Percentiles rank a stretch among this genome's conserved stretches.
Conservation (phyloP, 2,329 filamentous ascomycete genomes). For the Cladophialophora immunda region DNA sequence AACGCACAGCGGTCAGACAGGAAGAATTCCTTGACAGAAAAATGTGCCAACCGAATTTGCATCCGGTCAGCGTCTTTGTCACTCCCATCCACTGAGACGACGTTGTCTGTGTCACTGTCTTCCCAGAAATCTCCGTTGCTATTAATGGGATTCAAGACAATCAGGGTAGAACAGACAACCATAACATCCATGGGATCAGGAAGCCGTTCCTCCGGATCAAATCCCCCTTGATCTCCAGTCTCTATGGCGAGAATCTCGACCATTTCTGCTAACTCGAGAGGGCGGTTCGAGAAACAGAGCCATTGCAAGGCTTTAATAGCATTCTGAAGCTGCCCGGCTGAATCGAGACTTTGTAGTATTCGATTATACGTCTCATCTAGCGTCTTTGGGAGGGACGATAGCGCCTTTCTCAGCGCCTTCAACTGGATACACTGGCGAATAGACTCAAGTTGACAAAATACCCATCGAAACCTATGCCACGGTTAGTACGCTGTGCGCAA, state of each 20-base stretch:
- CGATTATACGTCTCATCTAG: conserved; percentile 40
- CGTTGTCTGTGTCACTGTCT: background rate
- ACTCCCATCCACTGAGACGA: background rate
- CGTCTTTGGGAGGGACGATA: conserved; percentile 39
- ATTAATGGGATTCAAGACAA: conserved; percentile 22
- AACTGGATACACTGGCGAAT: conserved; percentile 38
- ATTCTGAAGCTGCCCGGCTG: conserved; percentile 18
- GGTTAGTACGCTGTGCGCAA: background rate
- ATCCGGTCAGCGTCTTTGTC: background rate
- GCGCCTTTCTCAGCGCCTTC: conserved; percentile 30
- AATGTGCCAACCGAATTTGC: conserved; percentile 39
- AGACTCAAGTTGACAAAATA: conserved; percentile 41
- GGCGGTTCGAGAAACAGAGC: conserved; percentile 26
- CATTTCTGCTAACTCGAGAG: conserved; percentile 23
- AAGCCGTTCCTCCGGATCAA: conserved; percentile 25
- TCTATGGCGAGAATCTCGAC: conserved; percentile 30
- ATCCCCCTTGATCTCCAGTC: conserved; percentile 22
- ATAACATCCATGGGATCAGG: conserved; percentile 34
- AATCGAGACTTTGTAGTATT: conserved; percentile 21
- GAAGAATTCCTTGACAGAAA: conserved; percentile 43
- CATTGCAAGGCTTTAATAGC: conserved; percentile 25
- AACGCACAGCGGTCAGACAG: conserved; percentile 15
- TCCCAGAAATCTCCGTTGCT: background rate
- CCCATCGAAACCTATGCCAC: conserved; percentile 40
- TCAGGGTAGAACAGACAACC: conserved; percentile 39